Conservation (phyloP, 352 stramenopile species). For the Stephanocyclus meneghinianus region DNA sequence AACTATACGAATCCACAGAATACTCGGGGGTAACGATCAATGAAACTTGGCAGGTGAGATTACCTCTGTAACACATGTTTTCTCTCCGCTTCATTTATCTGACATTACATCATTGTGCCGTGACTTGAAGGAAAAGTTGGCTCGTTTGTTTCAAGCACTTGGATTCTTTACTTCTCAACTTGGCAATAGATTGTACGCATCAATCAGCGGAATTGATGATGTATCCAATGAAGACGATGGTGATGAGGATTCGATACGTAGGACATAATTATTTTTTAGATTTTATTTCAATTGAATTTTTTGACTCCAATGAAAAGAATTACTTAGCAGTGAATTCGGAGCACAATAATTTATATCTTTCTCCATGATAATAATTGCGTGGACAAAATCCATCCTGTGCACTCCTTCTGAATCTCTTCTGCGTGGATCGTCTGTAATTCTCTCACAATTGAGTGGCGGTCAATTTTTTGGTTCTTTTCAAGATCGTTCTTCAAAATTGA, state of each 20-base stretch:
- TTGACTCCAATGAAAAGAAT: too few species aligned
- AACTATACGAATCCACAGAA: slow-evolving; percentile 82
- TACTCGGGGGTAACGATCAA: slow-evolving; percentile 81
- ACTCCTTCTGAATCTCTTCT: too few species aligned
- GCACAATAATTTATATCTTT: too few species aligned
- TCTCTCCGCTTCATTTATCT: neutral
- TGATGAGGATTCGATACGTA: neutral
- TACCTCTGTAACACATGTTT: neutral
- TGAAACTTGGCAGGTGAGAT: slow-evolving; percentile 58
- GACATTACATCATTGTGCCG: neutral
- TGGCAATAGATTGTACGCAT: slow-evolving; percentile 32
- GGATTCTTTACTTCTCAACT: slow-evolving; percentile 23
- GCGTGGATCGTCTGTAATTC: too few species aligned
- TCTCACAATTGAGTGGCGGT: too few species aligned
- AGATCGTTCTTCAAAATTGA: too few species aligned
- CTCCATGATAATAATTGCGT: too few species aligned
- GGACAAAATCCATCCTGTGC: too few species aligned
- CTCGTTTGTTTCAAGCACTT: slow-evolving; percentile 43
- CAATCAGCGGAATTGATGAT: slow-evolving; percentile 19
- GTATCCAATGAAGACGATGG: slow-evolving; percentile 12
- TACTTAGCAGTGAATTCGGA: too few species aligned
- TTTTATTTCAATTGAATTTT: too few species aligned
- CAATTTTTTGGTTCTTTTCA: too few species aligned
- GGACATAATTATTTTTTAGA: neutral
- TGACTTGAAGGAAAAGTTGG: slow-evolving; percentile 39